Base-by-base conservation (phyloP, 108 stramenopile genomes). In the Mayamaea pseudoterrestris region DNA sequence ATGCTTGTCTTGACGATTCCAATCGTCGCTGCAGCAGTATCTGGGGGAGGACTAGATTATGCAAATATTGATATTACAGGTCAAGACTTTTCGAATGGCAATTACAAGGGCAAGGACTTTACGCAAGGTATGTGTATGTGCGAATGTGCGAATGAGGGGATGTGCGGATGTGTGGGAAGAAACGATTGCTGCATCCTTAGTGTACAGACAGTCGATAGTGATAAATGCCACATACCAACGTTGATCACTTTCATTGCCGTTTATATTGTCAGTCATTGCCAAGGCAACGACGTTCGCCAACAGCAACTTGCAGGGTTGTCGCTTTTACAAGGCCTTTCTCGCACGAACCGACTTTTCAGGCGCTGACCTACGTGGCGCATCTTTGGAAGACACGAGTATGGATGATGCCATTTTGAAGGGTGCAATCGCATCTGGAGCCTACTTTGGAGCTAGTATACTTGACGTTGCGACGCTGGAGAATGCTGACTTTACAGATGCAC, bases 241-340 rank as follows among this genome's bases (percentile, higher is more conserved):
- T 34, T 12, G 12, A 5, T 39, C 37, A 3, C 20, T 39, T 39
- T 4, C 37, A 8, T 6, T 8, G 16, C 37, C 5, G 16, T 8
- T 39, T 14, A 39, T 20, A 6, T 20, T 6, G 16, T 34, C 18
- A 51, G 65, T 71, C 0, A 69, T 90, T 50, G 88, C 88, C 21
- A 79, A 79, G 65, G 76, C 61, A 16, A 82, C 88, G 1, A 78
- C 45, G 27, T 90, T 84, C 55, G 66, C 72, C 21, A 68, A 71
- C 23, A 75, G 73, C 30, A 84, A 75, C 64, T 36, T 90, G 8
- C 69, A 76, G 35, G 88, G 88, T 18, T 90, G 88, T 43, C 53
- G 88, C 28, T 90, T 90, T 54, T 84, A 82, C 66, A 90, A 90
- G 49, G 83, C 88, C n/a, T 84, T 72, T 55, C 54, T 90, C 54